Conservation (phyloP, 208 protist genomes). For the Acanthamoeba lenticulata region DNA sequence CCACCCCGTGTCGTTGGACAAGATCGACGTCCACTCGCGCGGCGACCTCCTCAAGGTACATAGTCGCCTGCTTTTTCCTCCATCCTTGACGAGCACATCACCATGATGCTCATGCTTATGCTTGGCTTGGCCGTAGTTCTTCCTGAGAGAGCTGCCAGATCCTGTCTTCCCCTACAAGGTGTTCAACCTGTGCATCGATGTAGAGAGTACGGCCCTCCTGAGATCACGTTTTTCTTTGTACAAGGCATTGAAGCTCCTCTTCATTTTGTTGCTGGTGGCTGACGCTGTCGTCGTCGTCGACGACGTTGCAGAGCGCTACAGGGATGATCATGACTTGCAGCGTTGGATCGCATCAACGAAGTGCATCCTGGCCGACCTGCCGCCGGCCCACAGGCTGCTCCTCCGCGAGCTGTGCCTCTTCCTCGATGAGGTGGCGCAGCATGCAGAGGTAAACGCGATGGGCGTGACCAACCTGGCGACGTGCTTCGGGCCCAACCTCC, state of each 20-base stretch:
- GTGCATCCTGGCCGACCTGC: not conserved
- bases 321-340: not conserved
- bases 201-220: not conserved
- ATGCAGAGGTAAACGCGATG: slow-evolving; percentile 29
- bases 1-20: not conserved
- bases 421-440: slow-evolving; percentile 7
- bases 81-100: not conserved
- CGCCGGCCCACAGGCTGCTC: not conserved
- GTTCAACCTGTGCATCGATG: slow-evolving; percentile 36
- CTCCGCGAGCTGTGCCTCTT: not conserved
- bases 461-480: not conserved
- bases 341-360: not conserved
- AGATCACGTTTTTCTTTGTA: not conserved
- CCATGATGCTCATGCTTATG: not conserved
- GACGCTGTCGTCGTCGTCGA: not conserved
- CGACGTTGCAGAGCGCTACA: not conserved
- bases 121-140: not conserved
- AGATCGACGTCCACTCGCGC: not conserved
- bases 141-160: slow-evolving; percentile 7
- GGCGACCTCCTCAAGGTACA: slow-evolving; percentile 17
- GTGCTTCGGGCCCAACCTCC: slow-evolving; percentile 15
- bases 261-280: not conserved
- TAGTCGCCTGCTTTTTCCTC: not conserved
- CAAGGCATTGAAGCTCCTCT: not conserved
- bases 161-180: not conserved